Percentiles rank a stretch among this genome's conserved stretches.
phyloP scores from a whole-genome alignment of 768 basidiomycete genomes.

The Russula lepida region DNA sequence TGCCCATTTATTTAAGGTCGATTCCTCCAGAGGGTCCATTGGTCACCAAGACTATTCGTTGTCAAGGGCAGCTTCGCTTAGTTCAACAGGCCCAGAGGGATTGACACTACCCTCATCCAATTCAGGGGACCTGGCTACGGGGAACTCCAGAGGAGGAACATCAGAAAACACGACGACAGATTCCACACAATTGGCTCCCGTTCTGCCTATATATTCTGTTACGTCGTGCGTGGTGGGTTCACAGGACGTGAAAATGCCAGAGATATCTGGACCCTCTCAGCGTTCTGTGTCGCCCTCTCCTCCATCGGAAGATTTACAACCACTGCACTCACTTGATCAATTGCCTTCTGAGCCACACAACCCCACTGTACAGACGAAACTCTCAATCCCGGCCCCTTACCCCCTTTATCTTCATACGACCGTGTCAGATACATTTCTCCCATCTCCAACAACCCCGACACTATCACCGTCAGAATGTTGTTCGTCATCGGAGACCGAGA shows the following conservation, averaged over 20 bases:
- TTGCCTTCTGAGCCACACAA: neutral
- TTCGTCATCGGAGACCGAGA: conserved; percentile 11
- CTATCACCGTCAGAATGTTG: conserved; percentile 8
- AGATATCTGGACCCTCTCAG: neutral
- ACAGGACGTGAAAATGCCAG: neutral
- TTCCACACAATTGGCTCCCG: neutral
- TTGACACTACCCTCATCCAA: neutral
- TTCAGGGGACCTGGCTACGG: neutral
- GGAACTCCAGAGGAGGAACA: neutral
- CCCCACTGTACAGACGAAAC: neutral
- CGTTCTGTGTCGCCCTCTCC: neutral
- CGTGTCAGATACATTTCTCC: neutral
- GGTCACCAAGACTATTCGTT: neutral
- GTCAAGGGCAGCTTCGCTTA: neutral
- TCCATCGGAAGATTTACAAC: neutral
- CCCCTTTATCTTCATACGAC: neutral
- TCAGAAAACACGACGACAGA: neutral
- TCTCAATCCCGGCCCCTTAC: neutral
- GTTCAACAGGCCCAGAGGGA: neutral
- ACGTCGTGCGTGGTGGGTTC: neutral
- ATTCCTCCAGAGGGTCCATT: neutral
- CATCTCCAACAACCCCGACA: conserved; percentile 12
- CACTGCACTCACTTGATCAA: neutral
- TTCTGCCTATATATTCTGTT: neutral
- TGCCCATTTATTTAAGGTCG: neutral